phyloP scores from a whole-genome alignment of 805 yeast genomes.

The Lipomyces starkeyi region DNA sequence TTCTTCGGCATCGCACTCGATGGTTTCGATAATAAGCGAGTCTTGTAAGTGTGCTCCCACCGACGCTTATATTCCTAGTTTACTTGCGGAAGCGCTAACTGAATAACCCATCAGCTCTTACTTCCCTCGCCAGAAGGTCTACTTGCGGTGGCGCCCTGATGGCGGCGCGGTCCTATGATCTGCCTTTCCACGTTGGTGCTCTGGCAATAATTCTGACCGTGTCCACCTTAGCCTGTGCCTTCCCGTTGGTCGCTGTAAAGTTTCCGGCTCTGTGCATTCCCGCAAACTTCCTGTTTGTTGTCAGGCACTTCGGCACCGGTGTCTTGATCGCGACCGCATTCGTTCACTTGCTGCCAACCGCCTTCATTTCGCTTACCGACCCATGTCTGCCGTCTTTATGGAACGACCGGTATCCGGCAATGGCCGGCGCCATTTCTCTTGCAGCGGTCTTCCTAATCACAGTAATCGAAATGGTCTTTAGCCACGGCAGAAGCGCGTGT shows the following conservation, averaged over 20 bases:
- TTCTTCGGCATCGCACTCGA: not conserved
- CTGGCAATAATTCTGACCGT: slow-evolving; percentile 20
- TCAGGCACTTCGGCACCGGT: slow-evolving; percentile 81
- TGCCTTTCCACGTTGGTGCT: slow-evolving; percentile 24
- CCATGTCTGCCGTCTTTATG: slow-evolving; percentile 63
- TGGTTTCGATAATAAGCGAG: not conserved
- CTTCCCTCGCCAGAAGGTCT: not conserved
- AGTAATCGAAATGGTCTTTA: not conserved
- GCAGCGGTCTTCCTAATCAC: not conserved
- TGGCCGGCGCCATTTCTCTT: slow-evolving; percentile 7
- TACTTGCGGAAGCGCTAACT: not conserved
- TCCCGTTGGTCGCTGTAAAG: slow-evolving; percentile 22
- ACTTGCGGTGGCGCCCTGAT: not conserved
- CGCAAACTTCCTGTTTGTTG: slow-evolving; percentile 48
- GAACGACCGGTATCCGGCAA: slow-evolving; percentile 61
- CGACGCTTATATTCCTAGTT: not conserved
- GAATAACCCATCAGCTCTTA: not conserved
- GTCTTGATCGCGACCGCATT: slow-evolving; percentile 82
- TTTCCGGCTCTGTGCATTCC: slow-evolving; percentile 17
- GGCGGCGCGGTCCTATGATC: slow-evolving; percentile 1
- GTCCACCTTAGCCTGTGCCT: slow-evolving; percentile 10
- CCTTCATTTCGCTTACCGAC: slow-evolving; percentile 59
- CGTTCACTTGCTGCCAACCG: slow-evolving; percentile 73
- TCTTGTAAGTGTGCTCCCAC: not conserved
- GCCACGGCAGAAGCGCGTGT: not conserved